Evolutionary conservation across 2,329 filamentous ascomycete species (phyloP).

Genomic region (Herpotrichia juniperi): DNA sequence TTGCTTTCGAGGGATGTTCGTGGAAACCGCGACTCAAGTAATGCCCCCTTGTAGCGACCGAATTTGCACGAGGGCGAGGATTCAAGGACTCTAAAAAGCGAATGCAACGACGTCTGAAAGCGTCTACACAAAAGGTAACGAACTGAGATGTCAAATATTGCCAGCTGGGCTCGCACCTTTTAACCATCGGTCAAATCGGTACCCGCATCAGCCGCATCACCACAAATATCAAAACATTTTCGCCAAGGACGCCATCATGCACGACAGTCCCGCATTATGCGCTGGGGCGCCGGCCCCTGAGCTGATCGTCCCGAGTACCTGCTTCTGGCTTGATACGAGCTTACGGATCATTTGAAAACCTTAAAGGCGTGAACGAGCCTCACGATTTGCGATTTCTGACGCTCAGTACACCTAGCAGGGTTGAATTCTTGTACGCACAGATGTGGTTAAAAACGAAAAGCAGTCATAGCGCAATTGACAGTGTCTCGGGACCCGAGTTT

Average conservation of each 20-base stretch:
- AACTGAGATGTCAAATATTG: background rate
- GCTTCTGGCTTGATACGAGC: conserved; percentile 1
- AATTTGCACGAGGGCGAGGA: background rate
- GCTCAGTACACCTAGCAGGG: background rate
- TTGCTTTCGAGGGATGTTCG: background rate
- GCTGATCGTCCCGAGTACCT: background rate
- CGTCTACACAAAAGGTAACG: background rate
- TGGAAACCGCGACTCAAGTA: background rate
- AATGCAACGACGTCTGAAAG: conserved; percentile 1
- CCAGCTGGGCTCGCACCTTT: background rate
- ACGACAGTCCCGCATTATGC: background rate
- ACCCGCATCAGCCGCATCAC: background rate
- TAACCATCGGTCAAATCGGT: background rate
- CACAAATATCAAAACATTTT: background rate
- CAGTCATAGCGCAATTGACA: background rate
- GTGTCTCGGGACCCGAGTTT: background rate
- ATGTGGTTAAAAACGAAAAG: background rate
- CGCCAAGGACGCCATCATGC: conserved; percentile 2
- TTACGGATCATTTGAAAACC: conserved; percentile 1
- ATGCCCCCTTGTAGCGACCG: background rate
- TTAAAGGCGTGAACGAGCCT: background rate
- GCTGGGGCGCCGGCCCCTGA: background rate
- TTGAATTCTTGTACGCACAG: background rate
- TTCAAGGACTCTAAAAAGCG: background rate
- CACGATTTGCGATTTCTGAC: background rate